Evolutionary conservation across 495 filamentous ascomycete genomes (phyloP).

Genomic region (Podospora australis): DNA sequence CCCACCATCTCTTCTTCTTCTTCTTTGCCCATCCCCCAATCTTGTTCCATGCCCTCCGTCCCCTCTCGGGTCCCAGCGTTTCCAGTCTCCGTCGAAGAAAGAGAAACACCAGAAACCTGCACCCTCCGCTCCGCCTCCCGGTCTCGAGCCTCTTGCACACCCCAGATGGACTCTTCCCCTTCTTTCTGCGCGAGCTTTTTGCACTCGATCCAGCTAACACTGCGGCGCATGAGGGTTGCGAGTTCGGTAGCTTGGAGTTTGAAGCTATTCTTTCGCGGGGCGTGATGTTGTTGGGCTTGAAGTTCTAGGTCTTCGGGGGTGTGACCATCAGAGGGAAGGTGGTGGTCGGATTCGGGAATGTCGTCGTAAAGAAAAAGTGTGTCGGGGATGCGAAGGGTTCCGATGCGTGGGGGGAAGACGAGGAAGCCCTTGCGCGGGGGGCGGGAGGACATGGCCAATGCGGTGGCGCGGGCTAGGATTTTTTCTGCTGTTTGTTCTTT

Average conservation of each 20-base stretch:
- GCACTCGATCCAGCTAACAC: constrained; percentile 31
- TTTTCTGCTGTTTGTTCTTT: background rate
- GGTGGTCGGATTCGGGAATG: constrained; percentile 1
- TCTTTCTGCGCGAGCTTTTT: constrained; percentile 15
- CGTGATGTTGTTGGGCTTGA: no score
- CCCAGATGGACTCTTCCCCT: constrained; percentile 22
- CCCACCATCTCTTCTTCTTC: constrained; percentile 13
- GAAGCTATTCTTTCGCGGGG: constrained; percentile 25
- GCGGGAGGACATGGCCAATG: background rate
- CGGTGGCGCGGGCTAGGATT: background rate
- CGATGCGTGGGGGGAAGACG: constrained; percentile 30
- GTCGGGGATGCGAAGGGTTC: constrained; percentile 32
- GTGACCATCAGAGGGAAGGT: no score
- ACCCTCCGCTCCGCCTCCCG: constrained; percentile 10
- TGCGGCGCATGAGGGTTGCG: constrained; percentile 29
- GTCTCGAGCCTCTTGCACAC: constrained; percentile 5
- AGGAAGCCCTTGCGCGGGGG: constrained; percentile 24
- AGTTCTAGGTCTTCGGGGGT: background rate
- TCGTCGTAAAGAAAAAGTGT: constrained; percentile 30
- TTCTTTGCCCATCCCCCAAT: constrained; percentile 8
- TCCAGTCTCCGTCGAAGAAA: no score
- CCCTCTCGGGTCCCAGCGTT: constrained; percentile 4
- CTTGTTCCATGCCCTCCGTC: background rate
- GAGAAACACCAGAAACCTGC: no score
- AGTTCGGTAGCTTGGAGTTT: constrained; percentile 30